Evolutionary conservation across 208 protist species (phyloP).

Genomic region (Crithidia brevicula): DNA sequence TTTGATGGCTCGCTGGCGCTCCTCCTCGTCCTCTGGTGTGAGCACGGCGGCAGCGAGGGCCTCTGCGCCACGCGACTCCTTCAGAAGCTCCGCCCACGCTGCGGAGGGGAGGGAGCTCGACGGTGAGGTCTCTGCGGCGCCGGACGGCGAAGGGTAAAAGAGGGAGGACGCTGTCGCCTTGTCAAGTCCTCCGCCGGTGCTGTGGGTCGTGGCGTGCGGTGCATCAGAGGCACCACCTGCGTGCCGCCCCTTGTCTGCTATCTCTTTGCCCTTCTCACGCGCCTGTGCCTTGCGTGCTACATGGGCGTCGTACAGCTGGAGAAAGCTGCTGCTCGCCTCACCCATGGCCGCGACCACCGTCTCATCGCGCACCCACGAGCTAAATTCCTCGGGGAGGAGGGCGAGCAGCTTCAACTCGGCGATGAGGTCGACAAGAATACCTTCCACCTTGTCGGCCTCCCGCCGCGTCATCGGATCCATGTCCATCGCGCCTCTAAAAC

Average conservation of each 20-base stretch:
- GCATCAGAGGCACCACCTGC: no score
- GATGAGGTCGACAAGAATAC: conserved; percentile 71
- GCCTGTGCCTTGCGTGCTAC: background rate
- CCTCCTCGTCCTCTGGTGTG: conserved; percentile 32
- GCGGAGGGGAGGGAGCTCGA: background rate
- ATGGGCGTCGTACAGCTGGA: conserved; percentile 29
- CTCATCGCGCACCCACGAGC: conserved; percentile 65
- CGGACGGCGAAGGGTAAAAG: background rate
- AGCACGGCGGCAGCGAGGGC: background rate
- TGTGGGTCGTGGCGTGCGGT: no score
- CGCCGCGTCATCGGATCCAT: conserved; percentile 85
- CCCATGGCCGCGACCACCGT: conserved; percentile 44
- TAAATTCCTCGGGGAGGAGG: conserved; percentile 66
- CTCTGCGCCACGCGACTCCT: background rate
- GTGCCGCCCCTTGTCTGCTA: no score
- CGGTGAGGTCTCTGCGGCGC: background rate
- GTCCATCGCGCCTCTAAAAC: conserved; percentile 70
- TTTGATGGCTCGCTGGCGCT: conserved; percentile 45
- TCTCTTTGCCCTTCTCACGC: background rate
- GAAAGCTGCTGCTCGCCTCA: conserved; percentile 15
- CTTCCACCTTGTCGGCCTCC: conserved; percentile 82
- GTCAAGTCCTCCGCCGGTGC: background rate
- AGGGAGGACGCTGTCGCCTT: background rate
- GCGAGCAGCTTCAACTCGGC: conserved; percentile 72
- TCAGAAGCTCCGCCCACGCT: conserved; percentile 1